A percentile compares a stretch with the other conserved stretches of the same genome.
Conservation (phyloP, 495 filamentous ascomycete genomes). For the Penicillium flavigenum region DNA sequence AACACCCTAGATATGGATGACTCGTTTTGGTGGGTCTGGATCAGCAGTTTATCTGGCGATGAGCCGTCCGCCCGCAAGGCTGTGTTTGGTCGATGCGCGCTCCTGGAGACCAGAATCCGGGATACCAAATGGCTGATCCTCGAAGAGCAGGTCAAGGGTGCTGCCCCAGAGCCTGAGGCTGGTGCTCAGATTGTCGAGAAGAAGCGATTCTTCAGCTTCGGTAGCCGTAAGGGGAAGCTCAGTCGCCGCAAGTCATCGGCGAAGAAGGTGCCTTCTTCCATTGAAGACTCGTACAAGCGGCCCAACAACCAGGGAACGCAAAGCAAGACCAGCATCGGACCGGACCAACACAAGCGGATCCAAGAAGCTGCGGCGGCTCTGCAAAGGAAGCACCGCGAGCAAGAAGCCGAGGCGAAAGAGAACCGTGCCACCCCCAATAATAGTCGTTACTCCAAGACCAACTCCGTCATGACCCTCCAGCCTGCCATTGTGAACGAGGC, state of each 20-base stretch:
- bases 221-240: slow-evolving; percentile 64
- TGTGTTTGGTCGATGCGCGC: slow-evolving; percentile 88
- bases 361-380: slow-evolving; percentile 84
- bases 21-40: slow-evolving; percentile 99
- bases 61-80: slow-evolving; percentile 82
- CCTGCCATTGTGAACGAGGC: slow-evolving; percentile 83
- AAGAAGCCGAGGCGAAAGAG: slow-evolving; percentile 43
- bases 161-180: slow-evolving; percentile 78
- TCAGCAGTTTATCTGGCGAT: slow-evolving; percentile 89
- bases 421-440: slow-evolving; percentile 1
- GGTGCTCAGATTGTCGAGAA: slow-evolving; percentile 91
- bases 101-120: slow-evolving; percentile 82
- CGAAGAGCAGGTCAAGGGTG: slow-evolving; percentile 95
- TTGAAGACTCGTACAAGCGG: slow-evolving; percentile 53
- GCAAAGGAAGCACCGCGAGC: slow-evolving; percentile 64
- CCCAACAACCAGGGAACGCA: slow-evolving; percentile 50
- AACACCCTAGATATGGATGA: slow-evolving; percentile 84
- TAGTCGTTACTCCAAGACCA: slow-evolving; percentile 65
- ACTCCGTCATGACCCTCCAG: slow-evolving; percentile 87
- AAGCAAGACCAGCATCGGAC: slow-evolving; percentile 86
- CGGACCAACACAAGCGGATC: slow-evolving; percentile 89
- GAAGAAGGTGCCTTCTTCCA: slow-evolving; percentile 44
- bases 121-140: slow-evolving; percentile 87
- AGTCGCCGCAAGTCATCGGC: slow-evolving; percentile 66
- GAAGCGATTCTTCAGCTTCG: slow-evolving; percentile 85